Evolutionary conservation across 495 filamentous ascomycete genomes (phyloP), one percentile per base, ranked within the genome.

Genomic region (Hypoxylon trugodes): DNA sequence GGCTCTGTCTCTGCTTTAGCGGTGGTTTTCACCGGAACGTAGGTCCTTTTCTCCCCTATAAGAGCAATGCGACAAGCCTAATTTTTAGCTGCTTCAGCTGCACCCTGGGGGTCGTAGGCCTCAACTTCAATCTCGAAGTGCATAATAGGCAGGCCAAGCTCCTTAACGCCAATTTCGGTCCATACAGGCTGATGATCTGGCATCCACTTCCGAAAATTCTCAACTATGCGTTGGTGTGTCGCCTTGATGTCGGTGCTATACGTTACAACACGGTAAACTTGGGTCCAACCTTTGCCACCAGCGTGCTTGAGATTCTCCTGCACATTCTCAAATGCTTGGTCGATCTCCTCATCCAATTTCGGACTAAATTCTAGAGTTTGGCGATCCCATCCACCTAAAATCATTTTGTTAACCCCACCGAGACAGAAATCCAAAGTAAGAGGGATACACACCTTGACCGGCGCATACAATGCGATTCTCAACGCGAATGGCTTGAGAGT

Each of bases 121-220:
- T 72, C 71, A 35, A 84, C 83, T 66, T 87, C 84, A 62, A 86
- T 81, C 69, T 85, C 82, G 21, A 84, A 77, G n/a, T 76, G 59
- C 82, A 85, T 84, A 61, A 68, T 75, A 54, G 74, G 75, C 43
- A 77, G 59, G 4, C 69, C 81, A 4, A 85, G 61, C 50, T 70
- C 62, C 3, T 57, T 47, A 4, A 84, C 80, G 2, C 78, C 82
- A 25, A 85, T 59, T 42, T 68, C 71, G 0, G 82, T 84, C 81
- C 77, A 84, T 19, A 84, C 60, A 3, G 81, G 81, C 56, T 77
- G 64, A 54, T 85, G 80, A 5, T 77, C 38, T 2, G 81, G 83
- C 71, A 81, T 77, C 61, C 76, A 85, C 28, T 75, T 77, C 66
- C 69, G 69, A 37, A 86, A 75, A 45, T 81, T 79, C 22, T 74